Conservation (phyloP, 2,329 filamentous ascomycete species). For the Orbilia brochopaga region DNA sequence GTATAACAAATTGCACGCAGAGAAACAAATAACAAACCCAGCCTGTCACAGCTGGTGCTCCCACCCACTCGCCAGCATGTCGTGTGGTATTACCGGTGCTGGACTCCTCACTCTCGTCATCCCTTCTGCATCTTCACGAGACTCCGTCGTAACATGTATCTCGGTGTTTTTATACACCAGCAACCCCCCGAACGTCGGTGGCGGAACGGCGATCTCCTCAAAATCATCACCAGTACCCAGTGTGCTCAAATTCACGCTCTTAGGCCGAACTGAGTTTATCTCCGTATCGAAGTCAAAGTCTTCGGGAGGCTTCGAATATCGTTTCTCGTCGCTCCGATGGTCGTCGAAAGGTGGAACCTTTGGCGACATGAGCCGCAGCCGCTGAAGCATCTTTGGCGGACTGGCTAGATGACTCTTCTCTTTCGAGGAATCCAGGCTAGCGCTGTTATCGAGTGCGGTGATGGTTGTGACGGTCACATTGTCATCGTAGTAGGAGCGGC, state of each 20-base stretch:
- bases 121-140: background rate
- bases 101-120: constrained; percentile 2
- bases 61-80: constrained; percentile 2
- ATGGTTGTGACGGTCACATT: constrained; percentile 35
- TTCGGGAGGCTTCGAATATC: too few relatives aligned
- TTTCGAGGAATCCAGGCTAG: constrained; percentile 10
- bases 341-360: background rate
- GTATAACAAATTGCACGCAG: background rate
- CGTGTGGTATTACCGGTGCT: constrained; percentile 1
- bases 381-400: constrained; percentile 18
- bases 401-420: background rate
- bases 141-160: constrained; percentile 32
- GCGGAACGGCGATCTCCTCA: constrained; percentile 42
- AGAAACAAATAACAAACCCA: background rate
- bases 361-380: constrained; percentile 14
- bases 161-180: constrained; percentile 46
- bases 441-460: constrained; percentile 12
- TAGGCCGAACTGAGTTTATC: background rate
- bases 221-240: constrained; percentile 31
- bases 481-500: constrained; percentile 22
- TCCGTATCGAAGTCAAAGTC: constrained; percentile 32
- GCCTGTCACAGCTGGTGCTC: background rate
- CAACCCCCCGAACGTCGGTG: constrained; percentile 36
- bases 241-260: constrained; percentile 3
- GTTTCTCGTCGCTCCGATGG: background rate